Base-by-base conservation (phyloP, 2,329 filamentous ascomycete genomes). In the Colletotrichum lentis region DNA sequence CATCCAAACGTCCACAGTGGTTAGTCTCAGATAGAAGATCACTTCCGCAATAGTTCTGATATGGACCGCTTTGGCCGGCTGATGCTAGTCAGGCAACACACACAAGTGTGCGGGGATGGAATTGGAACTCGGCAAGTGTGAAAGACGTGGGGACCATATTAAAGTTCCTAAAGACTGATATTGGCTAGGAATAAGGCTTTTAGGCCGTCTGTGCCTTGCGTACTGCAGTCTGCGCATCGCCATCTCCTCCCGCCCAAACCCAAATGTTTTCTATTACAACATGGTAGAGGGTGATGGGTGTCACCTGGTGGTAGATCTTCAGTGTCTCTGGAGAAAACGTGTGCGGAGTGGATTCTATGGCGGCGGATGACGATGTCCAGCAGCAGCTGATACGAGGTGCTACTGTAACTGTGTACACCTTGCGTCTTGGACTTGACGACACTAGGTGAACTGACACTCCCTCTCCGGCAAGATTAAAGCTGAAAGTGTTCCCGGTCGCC, bases 21-120 rank as follows among this genome's bases (percentile, higher is more conserved):
- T 31, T 10, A 20, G 62, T 64, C 46, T 60, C 62, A 20, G 22
- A 20, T 64, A 53, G 47, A 46, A 31, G 14, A 3, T 18, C 12
- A 10, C 2, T 24, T 24, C 24, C 24, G 7, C 4, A 27, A 43
- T 20, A 7, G 37, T 12, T 14, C 53, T 31, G 16, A 39, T 35
- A 24, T 37, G 47, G 59, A 12, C 20, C 49, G n/a, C 39, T 5
- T 41, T 16, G 27, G 55, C 50, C 24, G 37, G 22, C 24, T 37
- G 5, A 59, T 50, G 11, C 12, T 52, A 20, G 31, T 50, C 55
- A 64, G 20, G 20, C 39, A 41, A 35, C 31, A 10, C 7, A 31
- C 12, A 14, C 39, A 18, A 5, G 39, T 41, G 39, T 14, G 12
- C 39, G 39, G 6, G 0, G n/a, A 60, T 11, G 16, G 22, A 27